A percentile compares a stretch with the other conserved stretches of the same genome.
Conservation (phyloP, 352 stramenopile species). For the Pythium grandisporangium region DNA sequence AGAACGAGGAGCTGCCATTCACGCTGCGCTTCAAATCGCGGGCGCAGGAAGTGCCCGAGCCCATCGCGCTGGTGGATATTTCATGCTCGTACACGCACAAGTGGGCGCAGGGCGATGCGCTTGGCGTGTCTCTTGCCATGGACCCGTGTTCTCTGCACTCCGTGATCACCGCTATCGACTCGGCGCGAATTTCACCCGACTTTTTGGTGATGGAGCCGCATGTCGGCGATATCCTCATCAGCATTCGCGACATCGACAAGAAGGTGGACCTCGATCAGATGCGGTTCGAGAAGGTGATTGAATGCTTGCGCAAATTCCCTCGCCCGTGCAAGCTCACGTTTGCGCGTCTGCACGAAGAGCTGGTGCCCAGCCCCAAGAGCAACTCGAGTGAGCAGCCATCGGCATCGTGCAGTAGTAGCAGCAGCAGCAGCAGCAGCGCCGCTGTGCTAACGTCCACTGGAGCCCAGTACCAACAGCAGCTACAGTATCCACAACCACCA, state of each 20-base stretch:
- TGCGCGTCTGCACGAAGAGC: constrained; percentile 29
- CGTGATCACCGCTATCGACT: constrained; percentile 53
- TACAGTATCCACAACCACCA: neutral
- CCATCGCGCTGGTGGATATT: constrained; percentile 27
- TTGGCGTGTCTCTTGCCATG: constrained; percentile 72
- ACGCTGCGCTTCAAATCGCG: constrained; percentile 58
- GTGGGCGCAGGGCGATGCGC: constrained; percentile 31
- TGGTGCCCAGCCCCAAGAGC: neutral
- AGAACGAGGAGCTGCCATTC: constrained; percentile 38
- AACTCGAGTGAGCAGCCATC: neutral
- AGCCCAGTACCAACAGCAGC: neutral
- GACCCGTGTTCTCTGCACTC: constrained; percentile 67
- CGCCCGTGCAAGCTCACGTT: constrained; percentile 57
- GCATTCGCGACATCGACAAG: constrained; percentile 17
- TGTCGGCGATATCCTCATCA: constrained; percentile 59
- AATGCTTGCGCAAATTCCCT: constrained; percentile 33
- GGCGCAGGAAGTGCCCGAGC: constrained; percentile 26
- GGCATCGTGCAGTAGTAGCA: too few species aligned
- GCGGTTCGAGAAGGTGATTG: constrained; percentile 65
- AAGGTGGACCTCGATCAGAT: constrained; percentile 36
- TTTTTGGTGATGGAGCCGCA: constrained; percentile 39
- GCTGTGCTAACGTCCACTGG: too few species aligned
- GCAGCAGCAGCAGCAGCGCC: too few species aligned
- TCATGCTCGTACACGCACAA: constrained; percentile 38
- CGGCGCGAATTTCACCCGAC: constrained; percentile 41